These are phyloP conservation scores for Crassisporium funariophilum DNA, from an alignment of 768 basidiomycete species.

Conservation along the genomic window DNA sequence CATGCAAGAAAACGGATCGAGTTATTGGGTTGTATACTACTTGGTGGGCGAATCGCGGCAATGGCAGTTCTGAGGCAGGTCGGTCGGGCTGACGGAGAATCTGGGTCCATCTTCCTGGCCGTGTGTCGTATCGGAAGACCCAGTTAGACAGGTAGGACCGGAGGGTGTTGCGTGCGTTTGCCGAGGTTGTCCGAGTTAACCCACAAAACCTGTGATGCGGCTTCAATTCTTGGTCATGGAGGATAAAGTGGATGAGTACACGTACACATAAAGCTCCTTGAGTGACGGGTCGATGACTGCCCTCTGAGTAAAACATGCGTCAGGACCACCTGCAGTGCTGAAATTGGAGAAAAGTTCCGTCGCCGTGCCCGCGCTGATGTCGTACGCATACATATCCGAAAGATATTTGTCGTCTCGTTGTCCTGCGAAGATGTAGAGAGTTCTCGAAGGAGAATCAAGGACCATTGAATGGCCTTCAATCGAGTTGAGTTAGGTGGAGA, in stretches of 20 bases:
- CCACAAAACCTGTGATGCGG: slow-evolving; percentile 72
- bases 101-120: slow-evolving; percentile 67
- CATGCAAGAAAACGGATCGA: slow-evolving; percentile 67
- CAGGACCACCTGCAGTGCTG: slow-evolving; percentile 61
- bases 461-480: slow-evolving; percentile 78
- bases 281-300: slow-evolving; percentile 65
- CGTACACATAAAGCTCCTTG: slow-evolving; percentile 76
- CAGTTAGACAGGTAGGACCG: slow-evolving; percentile 59
- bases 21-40: slow-evolving; percentile 68
- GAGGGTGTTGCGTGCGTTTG: slow-evolving; percentile 39
- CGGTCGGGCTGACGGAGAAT: slow-evolving; percentile 45
- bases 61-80: slow-evolving; percentile 41
- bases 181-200: slow-evolving; percentile 44
- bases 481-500: background rate
- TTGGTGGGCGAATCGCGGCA: slow-evolving; percentile 76
- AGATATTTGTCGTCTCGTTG: slow-evolving; percentile 67
- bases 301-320: slow-evolving; percentile 73
- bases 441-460: slow-evolving; percentile 58
- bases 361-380: slow-evolving; percentile 57
- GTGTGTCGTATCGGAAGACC: slow-evolving; percentile 63
- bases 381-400: slow-evolving; percentile 77
- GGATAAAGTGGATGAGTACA: background rate
- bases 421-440: slow-evolving; percentile 75
- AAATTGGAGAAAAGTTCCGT: slow-evolving; percentile 68
- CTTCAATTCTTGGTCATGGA: background rate